phyloP scores from a whole-genome alignment of 345 rosid species.

The Arabis alpina region DNA sequence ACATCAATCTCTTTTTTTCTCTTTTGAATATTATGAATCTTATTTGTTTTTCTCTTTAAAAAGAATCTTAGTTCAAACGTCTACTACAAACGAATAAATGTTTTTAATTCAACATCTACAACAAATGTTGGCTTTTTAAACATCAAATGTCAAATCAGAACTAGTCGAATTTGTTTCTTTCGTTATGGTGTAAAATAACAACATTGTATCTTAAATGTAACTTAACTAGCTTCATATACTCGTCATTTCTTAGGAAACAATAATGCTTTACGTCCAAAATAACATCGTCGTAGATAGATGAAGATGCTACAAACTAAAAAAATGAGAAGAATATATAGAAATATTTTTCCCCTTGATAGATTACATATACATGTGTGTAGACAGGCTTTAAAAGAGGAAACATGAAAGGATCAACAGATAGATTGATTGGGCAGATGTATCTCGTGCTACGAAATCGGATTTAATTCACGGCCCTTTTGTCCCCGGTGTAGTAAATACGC shows the following conservation, averaged over 20 bases:
- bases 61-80: background rate
- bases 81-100: background rate
- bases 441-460: constrained; percentile 40
- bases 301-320: background rate
- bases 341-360: background rate
- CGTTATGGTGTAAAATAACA: constrained; percentile 1
- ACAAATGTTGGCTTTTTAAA: background rate
- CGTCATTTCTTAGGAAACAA: background rate
- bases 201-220: constrained; percentile 1
- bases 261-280: background rate
- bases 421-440: constrained; percentile 31
- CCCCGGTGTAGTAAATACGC: constrained; percentile 30
- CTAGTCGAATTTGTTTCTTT: constrained; percentile 3
- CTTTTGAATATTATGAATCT: constrained; percentile 23
- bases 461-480: constrained; percentile 32
- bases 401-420: constrained; percentile 34
- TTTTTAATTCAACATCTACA: background rate
- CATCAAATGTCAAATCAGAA: background rate
- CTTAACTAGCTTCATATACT: constrained; percentile 3
- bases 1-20: constrained; percentile 29
- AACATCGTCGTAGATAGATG: background rate
- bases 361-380: constrained; percentile 1
- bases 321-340: background rate
- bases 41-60: background rate
- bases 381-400: constrained; percentile 34